These are phyloP conservation scores for Clavariopsis aquatica DNA, from an alignment of 495 filamentous ascomycete species.

Conservation along the genomic window DNA sequence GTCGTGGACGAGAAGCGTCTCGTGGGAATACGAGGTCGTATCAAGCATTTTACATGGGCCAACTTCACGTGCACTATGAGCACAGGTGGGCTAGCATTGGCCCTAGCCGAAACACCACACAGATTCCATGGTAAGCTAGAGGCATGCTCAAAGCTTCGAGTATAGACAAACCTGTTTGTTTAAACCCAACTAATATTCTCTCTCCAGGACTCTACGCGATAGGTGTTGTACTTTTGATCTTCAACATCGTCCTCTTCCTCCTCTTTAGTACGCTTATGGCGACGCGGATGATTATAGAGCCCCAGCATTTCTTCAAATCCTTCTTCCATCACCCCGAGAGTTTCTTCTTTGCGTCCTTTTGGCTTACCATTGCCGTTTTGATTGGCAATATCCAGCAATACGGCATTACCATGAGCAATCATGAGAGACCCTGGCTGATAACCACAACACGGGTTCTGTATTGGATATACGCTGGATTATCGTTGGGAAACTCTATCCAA, in stretches of 20 bases:
- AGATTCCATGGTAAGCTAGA: constrained; percentile 48
- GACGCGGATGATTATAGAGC: constrained; percentile 57
- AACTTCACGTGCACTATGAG: constrained; percentile 71
- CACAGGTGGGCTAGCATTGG: constrained; percentile 63
- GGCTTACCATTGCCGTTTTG: constrained; percentile 62
- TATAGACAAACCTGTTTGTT: neutral
- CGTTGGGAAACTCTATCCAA: constrained; percentile 15
- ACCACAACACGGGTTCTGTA: constrained; percentile 22
- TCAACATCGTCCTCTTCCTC: constrained; percentile 63
- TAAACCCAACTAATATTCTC: neutral
- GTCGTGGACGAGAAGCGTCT: neutral
- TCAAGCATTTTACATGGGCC: constrained; percentile 72
- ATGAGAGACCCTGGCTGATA: constrained; percentile 49
- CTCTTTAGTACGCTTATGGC: constrained; percentile 55
- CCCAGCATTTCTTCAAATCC: constrained; percentile 53
- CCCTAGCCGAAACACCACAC: constrained; percentile 61
- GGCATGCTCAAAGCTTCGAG: neutral
- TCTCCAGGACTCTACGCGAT: constrained; percentile 59
- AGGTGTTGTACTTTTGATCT: constrained; percentile 61
- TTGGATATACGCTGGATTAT: constrained; percentile 33
- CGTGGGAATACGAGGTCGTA: constrained; percentile 48
- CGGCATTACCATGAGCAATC: constrained; percentile 51
- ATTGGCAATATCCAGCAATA: constrained; percentile 60
- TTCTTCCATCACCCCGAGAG: constrained; percentile 62
- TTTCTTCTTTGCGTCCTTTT: constrained; percentile 69